Evolutionary conservation across 352 stramenopile genomes (phyloP).

Genomic region (Globisporangium megalacanthum): DNA sequence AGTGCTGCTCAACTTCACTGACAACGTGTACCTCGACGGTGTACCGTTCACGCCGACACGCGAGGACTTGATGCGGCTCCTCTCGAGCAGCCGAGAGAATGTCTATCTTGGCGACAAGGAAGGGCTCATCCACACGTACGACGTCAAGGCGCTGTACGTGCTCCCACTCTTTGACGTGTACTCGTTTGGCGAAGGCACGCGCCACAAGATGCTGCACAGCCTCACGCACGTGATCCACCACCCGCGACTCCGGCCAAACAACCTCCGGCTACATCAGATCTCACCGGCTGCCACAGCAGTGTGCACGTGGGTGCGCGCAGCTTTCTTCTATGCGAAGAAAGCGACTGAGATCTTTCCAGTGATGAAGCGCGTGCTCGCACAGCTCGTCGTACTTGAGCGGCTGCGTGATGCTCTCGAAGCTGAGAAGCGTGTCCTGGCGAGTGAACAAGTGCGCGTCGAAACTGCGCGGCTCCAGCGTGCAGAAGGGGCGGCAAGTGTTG

Average conservation of each 20-base stretch:
- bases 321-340: slow-evolving; percentile 62
- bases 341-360: slow-evolving; percentile 64
- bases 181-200: slow-evolving; percentile 65
- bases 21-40: slow-evolving; percentile 50
- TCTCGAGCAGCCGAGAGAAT: slow-evolving; percentile 78
- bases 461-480: slow-evolving; percentile 14
- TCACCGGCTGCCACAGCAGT: slow-evolving; percentile 59
- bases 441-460: slow-evolving; percentile 17
- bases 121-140: slow-evolving; percentile 73
- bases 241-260: slow-evolving; percentile 54
- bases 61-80: slow-evolving; percentile 58
- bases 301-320: slow-evolving; percentile 66
- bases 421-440: slow-evolving; percentile 19
- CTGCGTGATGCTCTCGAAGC: slow-evolving; percentile 28
- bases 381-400: slow-evolving; percentile 51
- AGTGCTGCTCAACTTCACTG: slow-evolving; percentile 66
- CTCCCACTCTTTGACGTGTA: slow-evolving; percentile 79
- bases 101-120: slow-evolving; percentile 71
- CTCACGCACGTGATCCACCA: slow-evolving; percentile 74
- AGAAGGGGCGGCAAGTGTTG: background rate
- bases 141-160: slow-evolving; percentile 72
- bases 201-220: slow-evolving; percentile 48
- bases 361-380: slow-evolving; percentile 43
- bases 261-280: slow-evolving; percentile 50
- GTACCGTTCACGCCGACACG: slow-evolving; percentile 35